These are phyloP conservation scores for Elsinoe australis DNA, from an alignment of 2,329 filamentous ascomycete genomes.

Conservation along the genomic window DNA sequence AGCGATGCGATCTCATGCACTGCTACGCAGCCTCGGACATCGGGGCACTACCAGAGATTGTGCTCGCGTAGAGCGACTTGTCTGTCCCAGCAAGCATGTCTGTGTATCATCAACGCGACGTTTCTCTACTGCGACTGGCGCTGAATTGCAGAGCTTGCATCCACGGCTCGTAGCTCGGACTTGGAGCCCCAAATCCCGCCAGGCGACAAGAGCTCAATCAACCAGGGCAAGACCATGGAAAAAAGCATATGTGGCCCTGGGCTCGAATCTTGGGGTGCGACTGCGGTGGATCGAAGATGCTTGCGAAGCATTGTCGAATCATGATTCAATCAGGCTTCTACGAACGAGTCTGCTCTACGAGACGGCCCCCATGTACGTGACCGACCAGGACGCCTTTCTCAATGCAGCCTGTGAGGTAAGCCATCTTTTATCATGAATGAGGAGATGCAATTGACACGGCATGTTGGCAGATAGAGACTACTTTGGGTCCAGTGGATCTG, in stretches of 20 bases:
- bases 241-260: conserved; percentile 72
- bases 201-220: not conserved
- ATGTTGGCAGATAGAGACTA: conserved; percentile 67
- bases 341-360: conserved; percentile 87
- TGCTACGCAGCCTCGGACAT: too few species aligned
- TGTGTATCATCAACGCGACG: too few species aligned
- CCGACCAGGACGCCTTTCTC: conserved; percentile 78
- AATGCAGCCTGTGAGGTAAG: conserved; percentile 88
- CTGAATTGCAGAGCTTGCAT: too few species aligned
- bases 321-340: conserved; percentile 62
- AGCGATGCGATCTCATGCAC: too few species aligned
- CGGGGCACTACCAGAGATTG: too few species aligned
- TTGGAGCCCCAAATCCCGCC: too few species aligned
- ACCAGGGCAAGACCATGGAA: not conserved
- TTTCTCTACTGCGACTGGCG: too few species aligned
- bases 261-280: conserved; percentile 86
- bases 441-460: conserved; percentile 20
- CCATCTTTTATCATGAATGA: conserved; percentile 19
- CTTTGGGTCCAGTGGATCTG: conserved; percentile 63
- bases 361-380: conserved; percentile 93
- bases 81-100: too few species aligned
- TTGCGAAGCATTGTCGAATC: conserved; percentile 63
- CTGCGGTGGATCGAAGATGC: conserved; percentile 78
- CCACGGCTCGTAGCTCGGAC: too few species aligned
- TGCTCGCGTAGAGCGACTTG: too few species aligned